Conservation (phyloP, 1,284 basidiomycete genomes). For the Takashimella koratensis region DNA sequence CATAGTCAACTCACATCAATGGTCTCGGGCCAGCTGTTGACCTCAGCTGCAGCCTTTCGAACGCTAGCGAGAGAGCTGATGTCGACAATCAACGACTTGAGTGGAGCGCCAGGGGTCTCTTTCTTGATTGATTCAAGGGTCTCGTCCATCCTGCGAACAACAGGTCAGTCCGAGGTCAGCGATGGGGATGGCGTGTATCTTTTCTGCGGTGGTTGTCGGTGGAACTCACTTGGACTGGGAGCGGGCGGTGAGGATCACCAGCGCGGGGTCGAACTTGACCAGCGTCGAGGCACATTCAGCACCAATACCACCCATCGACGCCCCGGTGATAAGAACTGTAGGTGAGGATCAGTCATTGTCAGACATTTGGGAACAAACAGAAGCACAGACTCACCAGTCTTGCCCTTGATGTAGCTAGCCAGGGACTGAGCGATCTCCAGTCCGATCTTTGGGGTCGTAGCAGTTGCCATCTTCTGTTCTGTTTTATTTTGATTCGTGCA, state of each 20-base stretch:
- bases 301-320: constrained; percentile 9
- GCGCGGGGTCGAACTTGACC: constrained; percentile 4
- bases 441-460: too few relatives aligned
- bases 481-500: too few relatives aligned
- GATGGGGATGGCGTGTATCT: too few relatives aligned
- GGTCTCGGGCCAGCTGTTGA: constrained; percentile 7
- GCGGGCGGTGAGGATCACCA: constrained; percentile 8
- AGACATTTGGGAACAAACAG: too few relatives aligned
- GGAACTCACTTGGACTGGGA: constrained; percentile 8
- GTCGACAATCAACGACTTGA: constrained; percentile 3
- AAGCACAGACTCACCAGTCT: too few relatives aligned
- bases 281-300: constrained; percentile 8
- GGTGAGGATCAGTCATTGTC: too few relatives aligned
- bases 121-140: constrained; percentile 1
- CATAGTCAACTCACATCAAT: constrained; percentile 8
- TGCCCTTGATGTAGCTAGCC: too few relatives aligned
- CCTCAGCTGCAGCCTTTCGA: constrained; percentile 4
- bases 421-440: too few relatives aligned
- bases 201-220: too few relatives aligned
- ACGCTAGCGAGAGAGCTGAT: constrained; percentile 6
- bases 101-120: constrained; percentile 6
- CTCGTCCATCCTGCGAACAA: constrained; percentile 5
- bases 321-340: constrained; percentile 10
- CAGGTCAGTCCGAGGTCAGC: too few relatives aligned
- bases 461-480: too few relatives aligned